These are phyloP conservation scores for Amesomyces nigricolor DNA, from an alignment of 2,329 filamentous ascomycete species.

Conservation along the genomic window DNA sequence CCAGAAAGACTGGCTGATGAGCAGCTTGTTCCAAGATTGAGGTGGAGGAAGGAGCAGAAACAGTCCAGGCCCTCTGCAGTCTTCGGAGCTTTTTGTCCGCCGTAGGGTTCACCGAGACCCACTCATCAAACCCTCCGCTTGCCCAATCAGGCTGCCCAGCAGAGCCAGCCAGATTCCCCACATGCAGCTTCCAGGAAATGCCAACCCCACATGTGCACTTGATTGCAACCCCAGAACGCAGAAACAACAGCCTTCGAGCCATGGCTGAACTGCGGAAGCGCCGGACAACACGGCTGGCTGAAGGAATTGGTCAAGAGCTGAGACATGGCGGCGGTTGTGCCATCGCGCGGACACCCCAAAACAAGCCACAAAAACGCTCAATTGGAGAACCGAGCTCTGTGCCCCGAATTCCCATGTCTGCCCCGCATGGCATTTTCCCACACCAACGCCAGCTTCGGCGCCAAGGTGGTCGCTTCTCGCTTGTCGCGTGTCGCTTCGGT, in stretches of 20 bases:
- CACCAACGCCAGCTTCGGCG: background rate
- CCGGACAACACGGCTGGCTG: no score
- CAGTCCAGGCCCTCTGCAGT: background rate
- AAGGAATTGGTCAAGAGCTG: no score
- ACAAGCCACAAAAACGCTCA: background rate
- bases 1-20: no score
- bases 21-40: no score
- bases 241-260: no score
- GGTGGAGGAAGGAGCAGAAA: no score
- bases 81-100: conserved; percentile 3
- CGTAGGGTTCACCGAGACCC: background rate
- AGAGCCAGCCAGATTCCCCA: background rate
- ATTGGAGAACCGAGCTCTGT: background rate
- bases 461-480: background rate
- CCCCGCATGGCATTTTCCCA: no score
- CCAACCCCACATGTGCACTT: background rate
- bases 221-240: background rate
- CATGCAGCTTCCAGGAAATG: background rate
- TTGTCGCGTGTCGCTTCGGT: background rate
- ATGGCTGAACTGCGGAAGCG: no score
- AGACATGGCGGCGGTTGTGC: no score
- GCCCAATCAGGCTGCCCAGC: background rate
- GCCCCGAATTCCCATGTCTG: background rate
- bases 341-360: no score
- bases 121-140: background rate